Percentiles rank a stretch among this genome's conserved stretches.
Evolutionary conservation across 371 early-diverging fungal genomes (phyloP).

Genomic region (Mortierella sp.): DNA sequence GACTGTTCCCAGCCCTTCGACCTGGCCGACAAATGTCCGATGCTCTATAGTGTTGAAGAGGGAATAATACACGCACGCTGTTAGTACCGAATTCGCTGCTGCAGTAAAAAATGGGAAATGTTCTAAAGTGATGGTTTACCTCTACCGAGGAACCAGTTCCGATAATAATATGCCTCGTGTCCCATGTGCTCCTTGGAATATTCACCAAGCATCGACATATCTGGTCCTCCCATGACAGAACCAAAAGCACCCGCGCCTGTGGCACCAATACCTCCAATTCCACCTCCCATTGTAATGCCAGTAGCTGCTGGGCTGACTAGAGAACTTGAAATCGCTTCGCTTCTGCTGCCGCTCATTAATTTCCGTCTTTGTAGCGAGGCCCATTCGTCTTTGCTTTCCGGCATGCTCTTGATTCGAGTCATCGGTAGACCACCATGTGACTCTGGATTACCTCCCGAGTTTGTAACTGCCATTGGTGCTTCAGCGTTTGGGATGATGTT

Average conservation of each 20-base stretch:
- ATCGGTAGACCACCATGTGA: conserved; percentile 19
- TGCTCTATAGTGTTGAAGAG: conserved; percentile 19
- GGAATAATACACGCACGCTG: neutral
- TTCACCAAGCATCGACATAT: conserved; percentile 28
- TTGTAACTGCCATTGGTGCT: too few relatives aligned
- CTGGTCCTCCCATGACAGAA: conserved; percentile 6
- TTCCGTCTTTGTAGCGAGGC: too few relatives aligned
- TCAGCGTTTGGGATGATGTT: too few relatives aligned
- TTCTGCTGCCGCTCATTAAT: conserved; percentile 36
- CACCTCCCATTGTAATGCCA: neutral
- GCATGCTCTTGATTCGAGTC: conserved; percentile 25
- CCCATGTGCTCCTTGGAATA: conserved; percentile 52
- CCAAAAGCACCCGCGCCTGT: too few relatives aligned
- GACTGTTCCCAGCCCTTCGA: conserved; percentile 45
- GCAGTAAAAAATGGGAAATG: neutral
- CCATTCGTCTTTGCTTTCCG: conserved; percentile 37
- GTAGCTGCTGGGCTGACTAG: neutral
- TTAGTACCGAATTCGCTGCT: neutral
- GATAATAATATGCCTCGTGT: conserved; percentile 52
- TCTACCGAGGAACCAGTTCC: conserved; percentile 54
- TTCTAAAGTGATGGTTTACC: conserved; percentile 8
- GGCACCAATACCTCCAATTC: conserved; percentile 8
- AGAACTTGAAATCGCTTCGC: conserved; percentile 10
- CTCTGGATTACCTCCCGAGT: too few relatives aligned
- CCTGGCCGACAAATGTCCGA: conserved; percentile 49